These are phyloP conservation scores for Chaetomium fimeti DNA, from an alignment of 495 filamentous ascomycete species.

Conservation along the genomic window DNA sequence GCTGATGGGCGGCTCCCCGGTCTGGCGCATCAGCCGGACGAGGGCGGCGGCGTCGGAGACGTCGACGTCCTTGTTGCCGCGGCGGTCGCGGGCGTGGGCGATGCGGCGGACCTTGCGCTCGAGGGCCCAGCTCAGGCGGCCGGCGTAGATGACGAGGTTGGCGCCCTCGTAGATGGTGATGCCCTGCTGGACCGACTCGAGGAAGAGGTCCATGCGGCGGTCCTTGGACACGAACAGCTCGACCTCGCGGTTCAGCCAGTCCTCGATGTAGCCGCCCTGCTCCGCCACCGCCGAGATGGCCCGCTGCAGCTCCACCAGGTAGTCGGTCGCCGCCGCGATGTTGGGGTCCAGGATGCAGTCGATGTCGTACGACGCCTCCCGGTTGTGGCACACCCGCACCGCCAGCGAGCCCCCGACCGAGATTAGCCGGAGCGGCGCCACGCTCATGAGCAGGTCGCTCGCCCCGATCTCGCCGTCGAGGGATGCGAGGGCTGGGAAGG, in stretches of 20 bases:
- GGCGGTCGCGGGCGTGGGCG: not conserved
- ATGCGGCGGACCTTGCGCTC: slow-evolving; percentile 14
- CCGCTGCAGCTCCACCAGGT: not conserved
- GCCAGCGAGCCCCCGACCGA: not conserved
- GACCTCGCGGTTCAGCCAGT: slow-evolving; percentile 9
- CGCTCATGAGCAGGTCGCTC: slow-evolving; percentile 12
- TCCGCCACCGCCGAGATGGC: not conserved
- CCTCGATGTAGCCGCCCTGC: not conserved
- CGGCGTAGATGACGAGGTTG: slow-evolving; percentile 12
- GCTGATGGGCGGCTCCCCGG: slow-evolving; percentile 1
- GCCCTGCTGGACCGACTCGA: slow-evolving; percentile 13
- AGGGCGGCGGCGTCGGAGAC: slow-evolving; percentile 1
- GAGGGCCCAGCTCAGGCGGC: slow-evolving; percentile 4
- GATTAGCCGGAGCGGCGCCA: slow-evolving; percentile 8
- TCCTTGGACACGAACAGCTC: not conserved
- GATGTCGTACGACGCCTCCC: slow-evolving; percentile 7
- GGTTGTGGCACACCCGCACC: not conserved
- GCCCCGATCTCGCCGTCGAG: not conserved
- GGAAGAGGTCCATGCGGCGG: slow-evolving; percentile 11
- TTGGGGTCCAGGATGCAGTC: slow-evolving; percentile 15
- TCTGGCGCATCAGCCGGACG: not conserved
- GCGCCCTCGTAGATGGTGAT: slow-evolving; percentile 14
- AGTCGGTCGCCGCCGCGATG: not conserved
- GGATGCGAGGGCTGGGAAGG: not conserved
- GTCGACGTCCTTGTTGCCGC: not conserved